Evolutionary conservation across 2,329 filamentous ascomycete genomes (phyloP).

Genomic region (Hymenoscyphus occultus): DNA sequence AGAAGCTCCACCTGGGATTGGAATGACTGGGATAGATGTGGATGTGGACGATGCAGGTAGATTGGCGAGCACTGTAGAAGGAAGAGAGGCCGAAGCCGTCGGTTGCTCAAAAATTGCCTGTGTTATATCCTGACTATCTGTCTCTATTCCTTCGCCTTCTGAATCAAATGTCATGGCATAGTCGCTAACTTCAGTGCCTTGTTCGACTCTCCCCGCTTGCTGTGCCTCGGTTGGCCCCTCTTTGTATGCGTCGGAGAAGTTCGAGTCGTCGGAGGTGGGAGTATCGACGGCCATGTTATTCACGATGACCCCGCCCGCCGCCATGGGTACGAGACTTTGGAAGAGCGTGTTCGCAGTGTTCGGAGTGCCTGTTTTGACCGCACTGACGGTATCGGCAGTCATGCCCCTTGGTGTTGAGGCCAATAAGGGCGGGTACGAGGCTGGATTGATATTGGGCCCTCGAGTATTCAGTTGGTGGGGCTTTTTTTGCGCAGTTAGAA

Average conservation of each 20-base stretch:
- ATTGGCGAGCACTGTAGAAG: slow-evolving; percentile 28
- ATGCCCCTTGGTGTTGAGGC: neutral
- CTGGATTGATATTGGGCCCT: neutral
- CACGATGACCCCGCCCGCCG: neutral
- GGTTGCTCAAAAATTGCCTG: slow-evolving; percentile 32
- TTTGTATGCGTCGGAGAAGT: slow-evolving; percentile 37
- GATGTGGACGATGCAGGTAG: slow-evolving; percentile 17
- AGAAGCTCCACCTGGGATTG: neutral
- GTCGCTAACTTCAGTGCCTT: slow-evolving; percentile 33
- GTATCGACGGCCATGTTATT: neutral
- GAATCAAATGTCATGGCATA: slow-evolving; percentile 40
- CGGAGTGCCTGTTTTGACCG: neutral
- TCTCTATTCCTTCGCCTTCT: slow-evolving; percentile 30
- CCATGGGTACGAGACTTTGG: neutral
- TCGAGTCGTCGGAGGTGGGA: slow-evolving; percentile 30
- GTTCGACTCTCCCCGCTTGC: slow-evolving; percentile 18
- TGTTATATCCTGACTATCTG: slow-evolving; percentile 37
- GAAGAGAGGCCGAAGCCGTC: slow-evolving; percentile 22
- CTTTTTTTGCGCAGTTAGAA: neutral
- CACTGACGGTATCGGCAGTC: neutral
- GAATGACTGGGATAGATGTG: slow-evolving; percentile 19
- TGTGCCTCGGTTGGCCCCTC: slow-evolving; percentile 29
- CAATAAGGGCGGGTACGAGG: neutral
- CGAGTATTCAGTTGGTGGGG: neutral
- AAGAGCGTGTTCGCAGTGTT: neutral